Evolutionary conservation across 73 alveolate genomes (phyloP).

Genomic region (Paramecium tetraurelia): DNA sequence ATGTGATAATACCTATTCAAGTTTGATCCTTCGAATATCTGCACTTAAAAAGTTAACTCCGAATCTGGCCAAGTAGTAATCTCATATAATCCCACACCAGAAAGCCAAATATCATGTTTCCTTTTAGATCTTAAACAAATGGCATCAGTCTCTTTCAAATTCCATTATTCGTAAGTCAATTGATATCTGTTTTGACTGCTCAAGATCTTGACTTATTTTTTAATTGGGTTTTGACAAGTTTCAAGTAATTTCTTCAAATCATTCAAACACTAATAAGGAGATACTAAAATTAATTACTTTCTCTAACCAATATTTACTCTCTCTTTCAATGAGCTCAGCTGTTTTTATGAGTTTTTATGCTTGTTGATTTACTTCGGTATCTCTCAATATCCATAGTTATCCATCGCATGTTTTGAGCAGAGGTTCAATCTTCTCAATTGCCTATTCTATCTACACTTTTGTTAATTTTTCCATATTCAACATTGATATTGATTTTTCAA

Average conservation of each 20-base stretch:
- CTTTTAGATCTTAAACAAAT: constrained; percentile 20
- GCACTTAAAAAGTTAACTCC: not conserved
- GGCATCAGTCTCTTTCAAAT: constrained; percentile 30
- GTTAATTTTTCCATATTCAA: constrained; percentile 21
- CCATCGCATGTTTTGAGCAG: constrained; percentile 27
- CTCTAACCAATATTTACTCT: constrained; percentile 31
- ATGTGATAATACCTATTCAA: not conserved
- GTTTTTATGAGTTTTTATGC: constrained; percentile 1
- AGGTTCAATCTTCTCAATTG: constrained; percentile 28
- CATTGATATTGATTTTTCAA: not conserved
- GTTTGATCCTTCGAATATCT: not conserved
- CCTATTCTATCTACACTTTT: not conserved
- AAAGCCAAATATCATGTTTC: constrained; percentile 45
- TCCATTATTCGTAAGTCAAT: constrained; percentile 35
- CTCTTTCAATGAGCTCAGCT: constrained; percentile 26
- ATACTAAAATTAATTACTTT: not conserved
- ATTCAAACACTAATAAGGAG: not conserved
- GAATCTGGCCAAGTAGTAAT: constrained; percentile 15
- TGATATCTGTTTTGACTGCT: constrained; percentile 20
- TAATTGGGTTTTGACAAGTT: not conserved
- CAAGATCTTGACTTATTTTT: not conserved
- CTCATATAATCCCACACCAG: constrained; percentile 40
- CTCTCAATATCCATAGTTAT: constrained; percentile 25
- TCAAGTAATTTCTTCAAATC: constrained; percentile 11
- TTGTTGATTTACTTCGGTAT: not conserved